Conservation (phyloP, 2,329 filamentous ascomycete genomes). For the Drechslerella stenobrocha region DNA sequence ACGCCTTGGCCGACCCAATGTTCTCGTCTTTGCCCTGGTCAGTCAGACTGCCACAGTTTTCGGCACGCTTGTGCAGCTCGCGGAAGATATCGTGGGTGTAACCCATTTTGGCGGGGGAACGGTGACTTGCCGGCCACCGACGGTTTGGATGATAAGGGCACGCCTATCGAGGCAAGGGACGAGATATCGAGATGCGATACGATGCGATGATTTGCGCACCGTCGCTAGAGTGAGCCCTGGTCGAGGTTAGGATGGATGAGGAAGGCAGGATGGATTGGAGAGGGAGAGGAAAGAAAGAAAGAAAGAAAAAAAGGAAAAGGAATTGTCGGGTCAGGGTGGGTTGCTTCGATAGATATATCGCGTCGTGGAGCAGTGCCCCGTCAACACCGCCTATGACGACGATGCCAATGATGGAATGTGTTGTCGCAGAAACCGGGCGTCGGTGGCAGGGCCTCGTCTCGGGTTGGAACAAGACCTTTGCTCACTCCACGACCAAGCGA, state of each 20-base stretch:
- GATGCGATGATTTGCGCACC: not conserved
- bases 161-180: not conserved
- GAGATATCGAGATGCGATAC: no score
- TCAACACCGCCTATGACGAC: not conserved
- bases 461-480: no score
- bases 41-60: conserved; percentile 21
- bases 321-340: not conserved
- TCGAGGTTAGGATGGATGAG: not conserved
- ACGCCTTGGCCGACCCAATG: conserved; percentile 53
- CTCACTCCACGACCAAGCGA: no score
- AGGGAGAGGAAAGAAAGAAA: not conserved
- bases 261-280: not conserved
- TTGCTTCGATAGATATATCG: no score
- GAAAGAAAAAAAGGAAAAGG: not conserved
- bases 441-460: no score
- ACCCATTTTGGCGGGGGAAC: conserved; percentile 31
- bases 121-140: conserved; percentile 45
- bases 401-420: conserved; percentile 2
- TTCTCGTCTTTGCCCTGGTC: conserved; percentile 52
- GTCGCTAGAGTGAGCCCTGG: not conserved
- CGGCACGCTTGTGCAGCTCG: conserved; percentile 26
- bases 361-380: no score
- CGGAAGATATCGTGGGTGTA: conserved; percentile 44
- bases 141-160: not conserved
- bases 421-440: conserved; percentile 22